Conservation (phyloP, 1,284 basidiomycete species). For the Vanrija sp. region DNA sequence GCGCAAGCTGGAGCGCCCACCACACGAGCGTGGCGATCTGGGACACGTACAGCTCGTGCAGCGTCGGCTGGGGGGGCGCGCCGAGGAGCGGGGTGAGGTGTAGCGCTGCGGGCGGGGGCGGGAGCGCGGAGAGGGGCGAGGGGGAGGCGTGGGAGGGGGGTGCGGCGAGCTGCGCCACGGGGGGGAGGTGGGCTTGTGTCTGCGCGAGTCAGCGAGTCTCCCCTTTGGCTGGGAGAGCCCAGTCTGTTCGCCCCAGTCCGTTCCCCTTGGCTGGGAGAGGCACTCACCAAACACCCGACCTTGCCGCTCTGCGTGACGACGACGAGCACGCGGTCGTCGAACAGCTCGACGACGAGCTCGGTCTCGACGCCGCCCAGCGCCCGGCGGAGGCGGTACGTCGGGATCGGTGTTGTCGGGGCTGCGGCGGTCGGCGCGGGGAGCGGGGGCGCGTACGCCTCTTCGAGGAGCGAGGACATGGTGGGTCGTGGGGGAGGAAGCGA, state of each 20-base stretch:
- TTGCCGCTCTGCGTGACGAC: conserved; percentile 79
- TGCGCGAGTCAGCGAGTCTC: conserved; percentile 37
- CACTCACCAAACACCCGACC: conserved; percentile 72
- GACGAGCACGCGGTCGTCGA: conserved; percentile 71
- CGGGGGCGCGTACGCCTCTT: conserved; percentile 24
- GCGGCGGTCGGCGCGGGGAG: conserved; percentile 1
- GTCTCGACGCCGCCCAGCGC: conserved; percentile 60
- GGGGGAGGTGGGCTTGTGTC: conserved; percentile 77
- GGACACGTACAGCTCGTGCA: conserved; percentile 75
- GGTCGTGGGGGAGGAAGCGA: background rate
- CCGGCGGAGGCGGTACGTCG: conserved; percentile 51
- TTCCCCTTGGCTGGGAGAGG: too few species aligned
- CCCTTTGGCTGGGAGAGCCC: too few species aligned
- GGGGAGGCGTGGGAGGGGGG: conserved; percentile 55
- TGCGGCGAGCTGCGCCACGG: conserved; percentile 64
- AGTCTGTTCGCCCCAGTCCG: too few species aligned
- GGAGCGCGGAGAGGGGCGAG: conserved; percentile 57
- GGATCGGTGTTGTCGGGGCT: conserved; percentile 26
- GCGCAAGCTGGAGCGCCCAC: conserved; percentile 54
- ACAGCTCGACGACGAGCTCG: conserved; percentile 71
- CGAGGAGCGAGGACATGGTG: conserved; percentile 32
- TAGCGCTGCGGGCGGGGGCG: conserved; percentile 67
- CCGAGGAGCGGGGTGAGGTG: conserved; percentile 74
- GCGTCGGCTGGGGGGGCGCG: conserved; percentile 56
- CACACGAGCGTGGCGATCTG: conserved; percentile 84